Base-by-base conservation (phyloP, 1,284 basidiomycete genomes). In the Tremellales sp. region DNA sequence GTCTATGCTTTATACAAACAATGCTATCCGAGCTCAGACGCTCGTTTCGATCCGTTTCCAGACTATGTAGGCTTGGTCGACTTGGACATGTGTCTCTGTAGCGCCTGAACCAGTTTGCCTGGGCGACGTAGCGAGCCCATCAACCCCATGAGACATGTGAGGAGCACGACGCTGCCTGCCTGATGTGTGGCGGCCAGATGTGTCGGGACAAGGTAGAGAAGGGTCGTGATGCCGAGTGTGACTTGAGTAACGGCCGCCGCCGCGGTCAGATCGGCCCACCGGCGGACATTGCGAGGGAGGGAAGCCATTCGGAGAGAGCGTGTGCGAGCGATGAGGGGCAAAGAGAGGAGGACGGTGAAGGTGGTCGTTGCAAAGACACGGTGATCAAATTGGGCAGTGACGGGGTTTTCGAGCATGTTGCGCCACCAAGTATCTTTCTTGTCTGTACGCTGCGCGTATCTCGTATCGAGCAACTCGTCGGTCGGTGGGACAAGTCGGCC, bases 311-410 rank as follows among this genome's bases (percentile, higher is more conserved):
- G 81, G 51, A 87, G 61, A 36, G 78, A 73, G 1, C 82, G 78
- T 12, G 67, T 77, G 73, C 73, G 58, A 75, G 80, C 51, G 79
- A 83, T 40, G 76, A 79, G 74, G 60, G 81, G 92, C 25, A 94
- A 77, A 1, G 81, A 67, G 1, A 83, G 75, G 13, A 86, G 85
- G 33, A 82, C 79, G 21, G 82, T 48, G 70, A 94, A 92, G 0
- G 91, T 93, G 0, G 88, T 84, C 40, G 83, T 84, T 13, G 90
- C 88, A 42, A 98, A 80, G 40, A 92, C 79, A 33, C 96, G 85
- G 73, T 99, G 96, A 68, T 98, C 83, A 64, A 97, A 94, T 72
- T 99, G 96, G 8, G 94, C 93, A 0, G 96, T 97, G 8, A 89
- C 93, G 3, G 96, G 96, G 70, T 99, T 99, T 75, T 97, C 94